Percentiles rank a stretch among this genome's conserved stretches.
These are phyloP conservation scores for Castanea crenata DNA, from an alignment of 306 rosid genomes.

Conservation along the genomic window DNA sequence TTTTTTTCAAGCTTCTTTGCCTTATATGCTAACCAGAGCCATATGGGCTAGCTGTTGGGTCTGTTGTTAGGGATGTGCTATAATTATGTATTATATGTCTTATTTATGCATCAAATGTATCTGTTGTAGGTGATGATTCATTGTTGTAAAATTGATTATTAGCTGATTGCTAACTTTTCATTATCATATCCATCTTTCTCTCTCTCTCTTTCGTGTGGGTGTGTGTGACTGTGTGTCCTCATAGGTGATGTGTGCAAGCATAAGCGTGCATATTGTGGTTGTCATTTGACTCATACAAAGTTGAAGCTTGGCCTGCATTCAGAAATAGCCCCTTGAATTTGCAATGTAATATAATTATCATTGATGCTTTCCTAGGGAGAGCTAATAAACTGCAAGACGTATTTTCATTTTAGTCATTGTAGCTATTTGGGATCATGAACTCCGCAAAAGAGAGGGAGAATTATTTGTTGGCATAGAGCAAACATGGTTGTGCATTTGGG, in stretches of 20 bases:
- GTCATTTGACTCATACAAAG: background rate
- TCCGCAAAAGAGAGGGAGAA: background rate
- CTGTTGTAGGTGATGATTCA: background rate
- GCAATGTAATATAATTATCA: background rate
- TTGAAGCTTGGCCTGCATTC: background rate
- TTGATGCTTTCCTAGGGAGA: background rate
- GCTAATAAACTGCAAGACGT: background rate
- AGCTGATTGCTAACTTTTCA: background rate
- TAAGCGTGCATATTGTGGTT: background rate
- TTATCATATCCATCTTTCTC: too few species aligned
- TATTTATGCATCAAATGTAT: background rate
- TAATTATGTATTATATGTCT: background rate
- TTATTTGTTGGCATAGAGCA: background rate
- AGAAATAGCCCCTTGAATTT: background rate
- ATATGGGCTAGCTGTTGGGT: background rate
- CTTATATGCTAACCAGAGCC: background rate
- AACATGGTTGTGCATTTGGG: background rate
- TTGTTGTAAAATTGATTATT: conserved; percentile 12
- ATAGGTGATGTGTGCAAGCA: background rate
- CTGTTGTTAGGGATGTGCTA: background rate
- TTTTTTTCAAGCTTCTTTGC: background rate
- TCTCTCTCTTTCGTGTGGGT: too few species aligned
- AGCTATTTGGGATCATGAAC: too few species aligned
- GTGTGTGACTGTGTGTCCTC: too few species aligned
- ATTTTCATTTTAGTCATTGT: background rate